Evolutionary conservation across 1,284 basidiomycete genomes (phyloP).

Genomic region (Cerioporus squamosus): DNA sequence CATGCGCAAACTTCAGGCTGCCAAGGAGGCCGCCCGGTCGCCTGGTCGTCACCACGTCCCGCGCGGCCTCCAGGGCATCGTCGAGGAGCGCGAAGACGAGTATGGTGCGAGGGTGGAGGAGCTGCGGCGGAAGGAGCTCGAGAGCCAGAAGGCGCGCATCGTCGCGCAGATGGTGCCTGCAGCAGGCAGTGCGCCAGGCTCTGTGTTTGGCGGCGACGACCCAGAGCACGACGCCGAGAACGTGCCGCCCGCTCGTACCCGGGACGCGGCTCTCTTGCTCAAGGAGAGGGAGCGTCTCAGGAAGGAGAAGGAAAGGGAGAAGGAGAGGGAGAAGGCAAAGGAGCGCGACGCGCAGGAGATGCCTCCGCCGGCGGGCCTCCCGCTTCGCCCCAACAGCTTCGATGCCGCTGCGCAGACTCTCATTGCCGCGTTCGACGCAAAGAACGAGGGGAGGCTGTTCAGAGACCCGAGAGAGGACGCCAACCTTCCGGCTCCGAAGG

Average conservation of each 20-base stretch:
- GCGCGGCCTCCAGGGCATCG: slow-evolving; percentile 51
- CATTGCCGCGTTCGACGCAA: slow-evolving; percentile 69
- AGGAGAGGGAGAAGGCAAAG: slow-evolving; percentile 24
- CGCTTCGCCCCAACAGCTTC: slow-evolving; percentile 57
- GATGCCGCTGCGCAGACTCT: slow-evolving; percentile 73
- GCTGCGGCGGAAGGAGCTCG: slow-evolving; percentile 71
- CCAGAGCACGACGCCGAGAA: slow-evolving; percentile 24
- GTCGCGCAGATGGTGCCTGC: slow-evolving; percentile 87
- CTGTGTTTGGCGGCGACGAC: slow-evolving; percentile 40
- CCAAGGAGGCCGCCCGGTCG: slow-evolving; percentile 44
- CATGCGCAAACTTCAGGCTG: slow-evolving; percentile 58
- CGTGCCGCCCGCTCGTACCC: slow-evolving; percentile 12
- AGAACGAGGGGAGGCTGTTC: slow-evolving; percentile 63
- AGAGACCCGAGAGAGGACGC: slow-evolving; percentile 60
- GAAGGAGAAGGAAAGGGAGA: slow-evolving; percentile 26
- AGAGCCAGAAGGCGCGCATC: slow-evolving; percentile 86
- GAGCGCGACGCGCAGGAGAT: slow-evolving; percentile 25
- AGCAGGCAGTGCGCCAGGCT: slow-evolving; percentile 27
- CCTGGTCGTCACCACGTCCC: slow-evolving; percentile 34
- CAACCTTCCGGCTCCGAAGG: slow-evolving; percentile 66
- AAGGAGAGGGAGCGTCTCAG: slow-evolving; percentile 18
- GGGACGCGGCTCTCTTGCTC: slow-evolving; percentile 8
- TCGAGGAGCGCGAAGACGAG: slow-evolving; percentile 52
- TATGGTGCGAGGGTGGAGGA: slow-evolving; percentile 41
- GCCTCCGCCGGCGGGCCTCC: slow-evolving; percentile 12